Evolutionary conservation across 2,329 filamentous ascomycete genomes (phyloP).

Genomic region (Chrysosporium keratinophilum): DNA sequence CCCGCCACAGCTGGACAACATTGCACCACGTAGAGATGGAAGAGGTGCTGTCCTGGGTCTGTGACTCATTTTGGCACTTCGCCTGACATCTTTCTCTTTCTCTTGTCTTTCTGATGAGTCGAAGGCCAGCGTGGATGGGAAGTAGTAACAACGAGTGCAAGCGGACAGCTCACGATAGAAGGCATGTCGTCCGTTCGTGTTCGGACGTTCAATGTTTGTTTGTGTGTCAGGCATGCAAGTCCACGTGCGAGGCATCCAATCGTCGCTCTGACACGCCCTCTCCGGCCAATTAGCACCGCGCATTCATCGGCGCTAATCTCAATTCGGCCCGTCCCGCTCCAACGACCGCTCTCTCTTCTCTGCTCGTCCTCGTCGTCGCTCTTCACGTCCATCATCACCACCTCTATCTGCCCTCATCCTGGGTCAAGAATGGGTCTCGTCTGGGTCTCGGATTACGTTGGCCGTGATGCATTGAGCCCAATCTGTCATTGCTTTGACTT

Average conservation of each 20-base stretch:
- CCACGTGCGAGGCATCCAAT: constrained; percentile 17
- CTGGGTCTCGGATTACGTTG: constrained; percentile 7
- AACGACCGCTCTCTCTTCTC: not conserved
- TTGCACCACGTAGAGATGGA: not conserved
- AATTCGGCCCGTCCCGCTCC: constrained; percentile 6
- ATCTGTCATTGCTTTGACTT: not conserved
- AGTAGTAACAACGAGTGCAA: not conserved
- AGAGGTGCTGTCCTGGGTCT: not conserved
- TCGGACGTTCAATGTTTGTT: not conserved
- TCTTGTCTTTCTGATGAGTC: not conserved
- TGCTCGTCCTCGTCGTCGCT: not conserved
- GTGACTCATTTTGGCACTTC: not conserved
- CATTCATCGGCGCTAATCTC: not conserved
- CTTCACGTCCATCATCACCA: not conserved
- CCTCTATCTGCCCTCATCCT: not conserved
- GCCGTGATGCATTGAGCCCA: not conserved
- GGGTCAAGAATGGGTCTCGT: not conserved
- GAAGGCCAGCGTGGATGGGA: not conserved
- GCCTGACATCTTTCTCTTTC: not conserved
- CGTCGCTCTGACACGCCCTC: not conserved
- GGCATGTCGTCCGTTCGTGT: not conserved
- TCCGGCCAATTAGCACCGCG: constrained; percentile 9
- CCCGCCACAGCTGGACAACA: not conserved
- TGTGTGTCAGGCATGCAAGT: constrained; percentile 4
- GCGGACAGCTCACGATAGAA: not conserved